Evolutionary conservation across 2,329 filamentous ascomycete species (phyloP).

Genomic region (Ciborinia camelliae): DNA sequence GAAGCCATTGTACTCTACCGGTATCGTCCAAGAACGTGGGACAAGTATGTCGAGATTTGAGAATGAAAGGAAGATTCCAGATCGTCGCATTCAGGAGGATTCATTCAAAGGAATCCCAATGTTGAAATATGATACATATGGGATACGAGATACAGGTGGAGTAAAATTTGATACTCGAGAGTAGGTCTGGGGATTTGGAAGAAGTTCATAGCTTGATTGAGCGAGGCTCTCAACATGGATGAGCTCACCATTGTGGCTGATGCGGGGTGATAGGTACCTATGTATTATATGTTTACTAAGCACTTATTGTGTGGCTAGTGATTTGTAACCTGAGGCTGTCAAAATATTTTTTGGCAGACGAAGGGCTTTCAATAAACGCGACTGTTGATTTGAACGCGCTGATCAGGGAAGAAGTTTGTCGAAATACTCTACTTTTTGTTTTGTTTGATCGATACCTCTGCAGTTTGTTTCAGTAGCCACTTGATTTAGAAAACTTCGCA

Average conservation of each 20-base stretch:
- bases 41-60: too few relatives aligned
- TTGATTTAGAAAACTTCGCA: constrained; percentile 24
- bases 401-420: constrained; percentile 19
- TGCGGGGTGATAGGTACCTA: background rate
- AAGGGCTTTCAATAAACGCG: constrained; percentile 28
- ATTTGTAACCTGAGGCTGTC: background rate
- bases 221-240: too few relatives aligned
- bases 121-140: too few relatives aligned
- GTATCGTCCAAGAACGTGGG: too few relatives aligned
- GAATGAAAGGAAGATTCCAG: background rate
- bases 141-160: too few relatives aligned
- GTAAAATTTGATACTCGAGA: too few relatives aligned
- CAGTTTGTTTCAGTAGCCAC: constrained; percentile 1
- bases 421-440: constrained; percentile 3
- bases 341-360: constrained; percentile 23
- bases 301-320: background rate
- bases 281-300: too few relatives aligned
- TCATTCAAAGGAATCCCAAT: too few relatives aligned
- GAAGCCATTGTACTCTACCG: background rate
- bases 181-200: too few relatives aligned
- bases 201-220: too few relatives aligned
- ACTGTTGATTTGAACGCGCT: constrained; percentile 27
- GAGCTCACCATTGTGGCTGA: constrained; percentile 3
- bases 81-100: too few relatives aligned
- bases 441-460: constrained; percentile 12